Base-by-base conservation (phyloP, 495 filamentous ascomycete genomes). In the Aspergillus cavernicola region DNA sequence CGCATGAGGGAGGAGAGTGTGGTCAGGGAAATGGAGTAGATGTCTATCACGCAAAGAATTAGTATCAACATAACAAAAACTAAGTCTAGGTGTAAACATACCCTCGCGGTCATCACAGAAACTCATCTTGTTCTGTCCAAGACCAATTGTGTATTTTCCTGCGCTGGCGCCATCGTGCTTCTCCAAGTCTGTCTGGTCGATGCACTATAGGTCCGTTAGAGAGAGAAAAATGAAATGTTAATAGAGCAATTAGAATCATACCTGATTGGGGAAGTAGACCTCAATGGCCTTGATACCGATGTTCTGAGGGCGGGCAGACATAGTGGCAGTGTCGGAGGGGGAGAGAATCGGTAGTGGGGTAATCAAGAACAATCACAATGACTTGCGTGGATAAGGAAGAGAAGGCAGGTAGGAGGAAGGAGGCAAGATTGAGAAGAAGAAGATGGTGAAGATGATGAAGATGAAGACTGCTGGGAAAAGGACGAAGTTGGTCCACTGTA, bases 281-380 rank as follows among this genome's bases (percentile, higher is more conserved):
- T 97, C 93, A 74, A 98, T 93, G 90, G 89, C 93, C 81, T 97
- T 98, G 73, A 98, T 96, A 83, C 93, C 93, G 67, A 98, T 88
- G 76, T 97, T 97, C 72, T 92, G 85, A 53, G 93, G 89, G 70
- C 90, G 88, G 59, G 88, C 64, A 64, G 89, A 83, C 93, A 96
- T 97, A 61, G 60, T 85, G 74, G 60, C 58, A 65, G 66, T 61
- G 50, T 52, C 15, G 31, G 38, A 35, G 35, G 43, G 26, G 18
- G 41, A 23, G 29, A 35, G 28, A 32, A 42, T 48, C 28, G 22
- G 12, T 36, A 10, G 19, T 12, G 19, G 22, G 32, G 23, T 13
- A 31, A n/a, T 26, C 15, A 47, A 50, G 38, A 49, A 18, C 15
- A 32, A 52, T 32, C 35, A 35, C 37, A 47, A 50, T 11, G 33